Conservation (phyloP, 2,329 filamentous ascomycete genomes). For the Ophiostoma tasmaniense region DNA sequence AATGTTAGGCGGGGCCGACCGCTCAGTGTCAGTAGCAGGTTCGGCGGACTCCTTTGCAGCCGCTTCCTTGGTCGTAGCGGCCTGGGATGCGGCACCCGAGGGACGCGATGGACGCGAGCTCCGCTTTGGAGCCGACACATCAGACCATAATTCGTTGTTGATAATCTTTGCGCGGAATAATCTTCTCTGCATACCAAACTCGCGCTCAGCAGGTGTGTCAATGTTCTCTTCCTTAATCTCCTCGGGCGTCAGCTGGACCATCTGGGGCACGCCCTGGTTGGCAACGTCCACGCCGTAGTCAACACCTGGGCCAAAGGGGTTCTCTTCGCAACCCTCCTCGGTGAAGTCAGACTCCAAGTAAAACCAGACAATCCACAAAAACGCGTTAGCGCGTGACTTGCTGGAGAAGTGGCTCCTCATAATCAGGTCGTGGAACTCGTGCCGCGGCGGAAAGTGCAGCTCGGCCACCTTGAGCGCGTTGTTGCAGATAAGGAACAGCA, state of each 20-base stretch:
- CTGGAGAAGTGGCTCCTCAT: constrained; percentile 84
- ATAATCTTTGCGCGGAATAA: constrained; percentile 67
- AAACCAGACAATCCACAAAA: constrained; percentile 98
- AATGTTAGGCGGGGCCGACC: constrained; percentile 40
- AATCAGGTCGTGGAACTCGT: constrained; percentile 93
- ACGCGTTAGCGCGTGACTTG: constrained; percentile 72
- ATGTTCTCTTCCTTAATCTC: constrained; percentile 63
- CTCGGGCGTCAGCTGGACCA: constrained; percentile 57
- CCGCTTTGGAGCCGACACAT: constrained; percentile 51
- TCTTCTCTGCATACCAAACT: constrained; percentile 65
- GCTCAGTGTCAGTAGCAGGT: constrained; percentile 39
- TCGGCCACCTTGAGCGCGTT: constrained; percentile 88
- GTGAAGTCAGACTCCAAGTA: constrained; percentile 95
- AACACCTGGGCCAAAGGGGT: constrained; percentile 74
- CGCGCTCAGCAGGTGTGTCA: constrained; percentile 59
- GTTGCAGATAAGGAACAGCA: constrained; percentile 89
- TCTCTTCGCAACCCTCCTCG: constrained; percentile 75
- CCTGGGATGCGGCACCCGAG: constrained; percentile 17
- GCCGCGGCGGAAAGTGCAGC: constrained; percentile 73
- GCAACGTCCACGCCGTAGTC: constrained; percentile 57
- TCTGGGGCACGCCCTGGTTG: constrained; percentile 60
- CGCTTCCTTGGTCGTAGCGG: constrained; percentile 21
- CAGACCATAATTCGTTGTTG: constrained; percentile 62
- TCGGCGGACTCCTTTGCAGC: constrained; percentile 20
- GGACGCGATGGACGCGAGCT: constrained; percentile 33